Conservation (phyloP, 2,329 filamentous ascomycete species). For the Didymella keratinophila region DNA sequence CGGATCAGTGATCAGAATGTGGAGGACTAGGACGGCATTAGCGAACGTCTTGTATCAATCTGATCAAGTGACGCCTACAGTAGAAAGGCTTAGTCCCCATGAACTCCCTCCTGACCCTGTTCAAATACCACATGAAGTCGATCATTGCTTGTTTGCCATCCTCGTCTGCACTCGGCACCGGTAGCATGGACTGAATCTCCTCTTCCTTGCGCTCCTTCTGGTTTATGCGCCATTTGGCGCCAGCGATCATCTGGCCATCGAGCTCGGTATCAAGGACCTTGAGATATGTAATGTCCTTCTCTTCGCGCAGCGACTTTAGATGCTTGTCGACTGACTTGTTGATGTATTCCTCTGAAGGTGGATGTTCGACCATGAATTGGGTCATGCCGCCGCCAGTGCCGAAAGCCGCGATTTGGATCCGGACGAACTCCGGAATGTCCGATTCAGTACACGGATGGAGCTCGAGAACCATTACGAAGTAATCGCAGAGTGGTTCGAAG, state of each 20-base stretch:
- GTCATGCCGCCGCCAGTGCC: slow-evolving; percentile 37
- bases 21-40: slow-evolving; percentile 32
- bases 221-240: slow-evolving; percentile 50
- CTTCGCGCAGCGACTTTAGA: slow-evolving; percentile 34
- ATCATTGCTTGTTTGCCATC: slow-evolving; percentile 34
- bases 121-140: slow-evolving; percentile 42
- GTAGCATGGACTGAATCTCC: slow-evolving; percentile 41
- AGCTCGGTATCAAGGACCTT: slow-evolving; percentile 48
- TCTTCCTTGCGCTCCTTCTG: slow-evolving; percentile 42
- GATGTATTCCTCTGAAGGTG: slow-evolving; percentile 28
- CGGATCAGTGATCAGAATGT: slow-evolving; percentile 48
- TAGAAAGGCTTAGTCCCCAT: slow-evolving; percentile 49
- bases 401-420: slow-evolving; percentile 44
- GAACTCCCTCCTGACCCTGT: slow-evolving; percentile 35
- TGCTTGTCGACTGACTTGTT: slow-evolving; percentile 35
- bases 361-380: slow-evolving; percentile 29
- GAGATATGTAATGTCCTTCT: slow-evolving; percentile 40
- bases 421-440: slow-evolving; percentile 42
- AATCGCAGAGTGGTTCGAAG: background rate
- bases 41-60: no score
- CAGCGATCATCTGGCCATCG: slow-evolving; percentile 42
- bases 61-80: slow-evolving; percentile 33
- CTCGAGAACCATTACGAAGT: slow-evolving; percentile 45
- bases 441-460: slow-evolving; percentile 35
- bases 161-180: slow-evolving; percentile 34